phyloP scores from a whole-genome alignment of 768 basidiomycete species.

The Macrolepiota albuminosa region DNA sequence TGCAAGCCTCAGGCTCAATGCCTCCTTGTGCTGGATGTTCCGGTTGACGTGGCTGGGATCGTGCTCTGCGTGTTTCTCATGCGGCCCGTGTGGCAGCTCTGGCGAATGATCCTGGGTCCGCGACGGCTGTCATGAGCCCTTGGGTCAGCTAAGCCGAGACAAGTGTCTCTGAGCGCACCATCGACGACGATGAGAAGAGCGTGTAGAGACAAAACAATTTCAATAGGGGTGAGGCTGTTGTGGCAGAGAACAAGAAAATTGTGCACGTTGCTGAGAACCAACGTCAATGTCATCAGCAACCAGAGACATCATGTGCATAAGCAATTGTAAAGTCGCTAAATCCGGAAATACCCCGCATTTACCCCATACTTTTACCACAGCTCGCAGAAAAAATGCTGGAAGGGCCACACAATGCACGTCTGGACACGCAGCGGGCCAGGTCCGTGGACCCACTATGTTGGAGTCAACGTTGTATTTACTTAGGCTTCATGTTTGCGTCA shows the following conservation, averaged over 20 bases:
- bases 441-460: background rate
- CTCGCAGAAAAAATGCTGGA: background rate
- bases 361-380: background rate
- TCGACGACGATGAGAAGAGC: background rate
- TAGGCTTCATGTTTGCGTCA: background rate
- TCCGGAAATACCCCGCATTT: constrained; percentile 21
- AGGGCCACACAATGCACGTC: background rate
- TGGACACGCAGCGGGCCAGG: background rate
- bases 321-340: constrained; percentile 1
- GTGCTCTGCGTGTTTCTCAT: constrained; percentile 21
- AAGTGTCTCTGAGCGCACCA: background rate
- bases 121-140: constrained; percentile 22
- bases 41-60: constrained; percentile 22
- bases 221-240: background rate
- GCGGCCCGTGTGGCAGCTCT: constrained; percentile 18
- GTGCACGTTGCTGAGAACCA: background rate
- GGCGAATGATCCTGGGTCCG: constrained; percentile 30
- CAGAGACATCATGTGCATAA: constrained; percentile 12
- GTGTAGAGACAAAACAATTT: too few relatives aligned
- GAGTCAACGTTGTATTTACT: background rate
- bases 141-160: background rate
- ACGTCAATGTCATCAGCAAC: constrained; percentile 5
- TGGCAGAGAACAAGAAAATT: background rate
- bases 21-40: constrained; percentile 40
- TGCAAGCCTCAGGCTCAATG: constrained; percentile 49